Base-by-base conservation (phyloP, 225 moss, liverwort and hornwort species). In the Straminergon stramineum region DNA sequence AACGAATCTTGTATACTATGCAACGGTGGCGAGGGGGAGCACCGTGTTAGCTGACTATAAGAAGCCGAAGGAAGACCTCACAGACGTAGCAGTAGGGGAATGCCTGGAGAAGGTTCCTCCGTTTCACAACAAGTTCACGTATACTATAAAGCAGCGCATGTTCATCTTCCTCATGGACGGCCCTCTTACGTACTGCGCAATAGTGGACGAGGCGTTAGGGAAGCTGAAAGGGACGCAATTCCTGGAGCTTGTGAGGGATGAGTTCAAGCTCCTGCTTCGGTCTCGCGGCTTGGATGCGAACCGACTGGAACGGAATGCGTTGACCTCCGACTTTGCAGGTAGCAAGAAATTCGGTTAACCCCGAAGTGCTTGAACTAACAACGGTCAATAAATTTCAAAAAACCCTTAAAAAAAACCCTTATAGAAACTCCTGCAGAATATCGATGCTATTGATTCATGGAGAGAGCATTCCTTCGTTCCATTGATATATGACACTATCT, bases 1-100 rank as follows among this genome's bases (percentile, higher is more conserved):
- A 24, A 90, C 91, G 77, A 95, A 92, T 86, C 91, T 95, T 48
- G 94, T 95, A 31, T 95, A 95, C 67, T 95, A 92, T 61, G 93
- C 94, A 14, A 89, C 87, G 23, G 95, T 94, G 70, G 76, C 94
- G 41, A 91, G 93, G 81, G 93, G 93, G 26, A 92, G 82, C 28
- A 86, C 83, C 27, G 89, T 95, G 62, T 71, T 95, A 56, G 91
- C 94, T 32, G 94, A 94, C 53, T 87, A 93, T 63, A 90, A 65
- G 70, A 92, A 91, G 75, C 43, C 89, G 24, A 84, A 71, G 37
- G 89, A 85, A 58, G 95, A 94, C 56, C 81, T 94, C 7, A 56
- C 87, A 66, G 88, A 81, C 8, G 58, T 86, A 51, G 19, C 67
- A 67, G 87, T 88, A 34, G 88, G 68, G 82, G 90, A 93, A n/a